These are phyloP conservation scores for Curvularia lunata DNA, from an alignment of 2,329 filamentous ascomycete genomes.

Conservation along the genomic window DNA sequence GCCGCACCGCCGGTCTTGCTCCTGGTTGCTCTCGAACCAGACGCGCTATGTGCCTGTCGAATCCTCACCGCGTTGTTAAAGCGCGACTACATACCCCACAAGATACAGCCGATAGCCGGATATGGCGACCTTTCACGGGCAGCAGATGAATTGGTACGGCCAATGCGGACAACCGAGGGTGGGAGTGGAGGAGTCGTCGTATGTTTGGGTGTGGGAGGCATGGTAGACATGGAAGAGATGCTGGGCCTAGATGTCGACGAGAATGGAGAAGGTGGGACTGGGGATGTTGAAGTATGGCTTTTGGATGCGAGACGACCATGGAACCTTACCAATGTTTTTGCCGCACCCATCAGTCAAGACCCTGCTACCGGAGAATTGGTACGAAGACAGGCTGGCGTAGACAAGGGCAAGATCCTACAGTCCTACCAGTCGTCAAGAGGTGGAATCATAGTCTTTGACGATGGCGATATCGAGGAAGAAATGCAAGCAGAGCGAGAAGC, in stretches of 20 bases:
- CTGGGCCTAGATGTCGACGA: constrained; percentile 76
- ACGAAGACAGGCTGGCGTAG: constrained; percentile 69
- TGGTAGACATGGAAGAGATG: constrained; percentile 83
- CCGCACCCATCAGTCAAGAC: constrained; percentile 59
- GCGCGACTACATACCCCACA: constrained; percentile 96
- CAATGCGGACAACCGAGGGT: constrained; percentile 84
- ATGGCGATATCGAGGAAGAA: constrained; percentile 91
- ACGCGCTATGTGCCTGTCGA: constrained; percentile 92
- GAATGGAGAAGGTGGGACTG: constrained; percentile 67
- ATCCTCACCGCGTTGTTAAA: constrained; percentile 93
- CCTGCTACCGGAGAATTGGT: constrained; percentile 55
- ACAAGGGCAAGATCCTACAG: constrained; percentile 72
- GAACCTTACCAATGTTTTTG: constrained; percentile 95
- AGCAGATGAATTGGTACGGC: constrained; percentile 77
- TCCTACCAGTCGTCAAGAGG: constrained; percentile 79
- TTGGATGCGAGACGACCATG: constrained; percentile 90
- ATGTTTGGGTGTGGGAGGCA: constrained; percentile 89
- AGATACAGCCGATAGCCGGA: constrained; percentile 92
- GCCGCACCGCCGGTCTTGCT: constrained; percentile 89
- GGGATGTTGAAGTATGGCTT: constrained; percentile 94
- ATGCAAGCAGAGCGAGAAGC: constrained; percentile 76
- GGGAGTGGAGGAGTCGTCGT: constrained; percentile 88
- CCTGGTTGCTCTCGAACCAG: constrained; percentile 90
- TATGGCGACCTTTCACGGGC: constrained; percentile 87
- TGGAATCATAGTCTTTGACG: constrained; percentile 92